Evolutionary conservation across 805 yeast genomes (phyloP), one percentile per base, ranked within the genome.

Genomic region (Wickerhamomyces strasburgensis): DNA sequence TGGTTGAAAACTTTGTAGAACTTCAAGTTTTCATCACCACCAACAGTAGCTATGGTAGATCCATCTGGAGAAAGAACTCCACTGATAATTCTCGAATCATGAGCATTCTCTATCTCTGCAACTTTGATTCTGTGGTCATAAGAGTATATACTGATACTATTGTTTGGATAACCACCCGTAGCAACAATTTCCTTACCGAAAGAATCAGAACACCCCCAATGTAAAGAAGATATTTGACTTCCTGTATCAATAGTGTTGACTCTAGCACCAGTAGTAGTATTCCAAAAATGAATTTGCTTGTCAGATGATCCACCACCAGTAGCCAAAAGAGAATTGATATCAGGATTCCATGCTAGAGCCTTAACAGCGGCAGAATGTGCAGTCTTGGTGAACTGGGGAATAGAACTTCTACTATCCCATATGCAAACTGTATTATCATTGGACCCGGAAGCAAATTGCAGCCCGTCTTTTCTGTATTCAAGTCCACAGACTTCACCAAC

Each of bases 271-370:
- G 94, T 85, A 14, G 85, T 75, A 3, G 96, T 78, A 61, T 93
- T 93, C 98, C 98, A 93, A 62, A 93, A 86, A 61, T 90, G 90
- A 41, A 90, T 84, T 32, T 80, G 75, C 56, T 79, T 82, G 61
- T 93, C 97, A 23, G 84, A 74, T 10, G 95, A 82, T 13, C 98
- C 98, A 35, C 98, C 98, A 6, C 98, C 98, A 3, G 96, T 83
- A n/a, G 97, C 97, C 35, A 90, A 68, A 37, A 89, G 61, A 42
- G 84, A 81, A 21, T 65, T 65, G 49, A 86, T 90, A 57, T 82
- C 82, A 2, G 98, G 98, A 56, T 95, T 84, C 96, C 97, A 90
- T 7, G 90, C 79, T 33, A 93, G 60, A 2, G 98, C 97, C 61
- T 93, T 93, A 5, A 90, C 96, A 1, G 98, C 98, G 0, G 98